Evolutionary conservation across 2,329 filamentous ascomycete genomes (phyloP).

Genomic region (Celoporthe dispersa): DNA sequence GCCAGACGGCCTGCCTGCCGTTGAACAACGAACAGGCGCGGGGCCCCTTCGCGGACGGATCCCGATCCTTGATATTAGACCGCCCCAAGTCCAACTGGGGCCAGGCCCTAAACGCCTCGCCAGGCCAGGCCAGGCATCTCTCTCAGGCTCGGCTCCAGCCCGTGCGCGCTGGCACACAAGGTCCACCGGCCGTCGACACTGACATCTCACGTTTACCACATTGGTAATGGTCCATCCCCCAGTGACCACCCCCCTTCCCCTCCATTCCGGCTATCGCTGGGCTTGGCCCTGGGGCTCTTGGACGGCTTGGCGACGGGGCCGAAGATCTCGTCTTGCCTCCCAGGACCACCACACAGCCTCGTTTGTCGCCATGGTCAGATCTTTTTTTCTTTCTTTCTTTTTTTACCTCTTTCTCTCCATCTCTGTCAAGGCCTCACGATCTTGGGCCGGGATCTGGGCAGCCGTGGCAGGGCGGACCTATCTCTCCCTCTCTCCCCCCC

Average conservation of each 20-base stretch:
- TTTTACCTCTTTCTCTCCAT: too few species aligned
- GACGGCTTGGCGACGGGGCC: background rate
- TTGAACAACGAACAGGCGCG: background rate
- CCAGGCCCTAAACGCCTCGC: background rate
- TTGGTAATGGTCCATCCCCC: background rate
- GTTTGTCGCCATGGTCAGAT: background rate
- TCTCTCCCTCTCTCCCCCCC: too few species aligned
- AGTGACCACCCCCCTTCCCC: background rate
- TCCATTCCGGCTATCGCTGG: conserved; percentile 1
- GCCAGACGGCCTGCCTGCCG: background rate
- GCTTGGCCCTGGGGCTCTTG: background rate
- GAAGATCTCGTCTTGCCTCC: background rate
- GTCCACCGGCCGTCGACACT: conserved; percentile 2
- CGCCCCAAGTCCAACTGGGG: background rate
- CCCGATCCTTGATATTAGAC: conserved; percentile 10
- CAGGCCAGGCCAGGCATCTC: background rate
- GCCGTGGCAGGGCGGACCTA: background rate
- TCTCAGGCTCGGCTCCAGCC: conserved; percentile 9
- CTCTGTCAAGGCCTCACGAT: background rate
- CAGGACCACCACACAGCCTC: background rate
- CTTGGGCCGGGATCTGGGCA: background rate
- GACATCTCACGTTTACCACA: conserved; percentile 1
- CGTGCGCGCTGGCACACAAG: background rate
- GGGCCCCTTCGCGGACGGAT: background rate
- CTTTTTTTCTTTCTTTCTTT: background rate